Percentiles rank a stretch among this genome's conserved stretches.
These are phyloP conservation scores for Mycena crocata DNA, from an alignment of 768 basidiomycete genomes.

Conservation along the genomic window DNA sequence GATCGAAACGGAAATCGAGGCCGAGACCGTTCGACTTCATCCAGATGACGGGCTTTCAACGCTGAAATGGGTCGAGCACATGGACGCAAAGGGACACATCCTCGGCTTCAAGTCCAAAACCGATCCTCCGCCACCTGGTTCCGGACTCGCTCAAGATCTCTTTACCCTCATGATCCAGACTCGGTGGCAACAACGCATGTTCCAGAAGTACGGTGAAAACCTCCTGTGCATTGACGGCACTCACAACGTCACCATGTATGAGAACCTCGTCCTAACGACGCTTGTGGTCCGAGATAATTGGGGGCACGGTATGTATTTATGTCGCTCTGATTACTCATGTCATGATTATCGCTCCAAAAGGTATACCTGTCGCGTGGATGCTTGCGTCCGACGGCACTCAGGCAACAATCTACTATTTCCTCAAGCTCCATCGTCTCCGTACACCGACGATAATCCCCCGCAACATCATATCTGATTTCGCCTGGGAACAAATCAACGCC, in stretches of 20 bases:
- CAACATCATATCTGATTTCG: conserved; percentile 20
- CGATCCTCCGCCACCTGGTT: conserved; percentile 13
- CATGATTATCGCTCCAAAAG: not conserved
- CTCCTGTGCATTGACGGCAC: conserved; percentile 26
- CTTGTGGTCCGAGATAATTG: conserved; percentile 8
- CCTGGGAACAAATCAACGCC: conserved; percentile 20
- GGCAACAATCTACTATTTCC: conserved; percentile 33
- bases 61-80: not conserved
- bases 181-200: conserved; percentile 15
- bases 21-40: not conserved
- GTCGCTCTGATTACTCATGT: not conserved
- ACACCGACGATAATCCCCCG: not conserved
- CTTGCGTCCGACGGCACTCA: conserved; percentile 33
- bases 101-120: conserved; percentile 8
- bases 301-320: not conserved
- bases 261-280: conserved; percentile 16
- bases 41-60: conserved; percentile 1
- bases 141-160: conserved; percentile 1
- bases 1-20: conserved; percentile 9
- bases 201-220: conserved; percentile 4
- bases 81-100: not conserved
- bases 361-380: conserved; percentile 39
- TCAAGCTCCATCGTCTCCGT: conserved; percentile 12
- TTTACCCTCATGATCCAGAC: conserved; percentile 23
- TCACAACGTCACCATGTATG: conserved; percentile 26